Conservation (phyloP, 805 yeast genomes). For the Saccharomyces jurei region DNA sequence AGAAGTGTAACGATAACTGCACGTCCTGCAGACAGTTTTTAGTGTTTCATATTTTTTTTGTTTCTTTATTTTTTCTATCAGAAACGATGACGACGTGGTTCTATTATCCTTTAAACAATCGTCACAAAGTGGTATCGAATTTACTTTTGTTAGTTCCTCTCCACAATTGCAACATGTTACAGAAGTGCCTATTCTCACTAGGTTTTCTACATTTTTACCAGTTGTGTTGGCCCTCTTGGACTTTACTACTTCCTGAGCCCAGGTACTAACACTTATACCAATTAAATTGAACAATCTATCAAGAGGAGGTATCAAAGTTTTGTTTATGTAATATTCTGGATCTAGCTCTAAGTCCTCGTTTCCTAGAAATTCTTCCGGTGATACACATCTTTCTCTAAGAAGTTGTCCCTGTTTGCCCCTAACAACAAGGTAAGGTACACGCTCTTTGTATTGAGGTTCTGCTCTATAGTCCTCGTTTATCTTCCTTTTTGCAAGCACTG, state of each 20-base stretch:
- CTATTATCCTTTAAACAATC: conserved; percentile 1
- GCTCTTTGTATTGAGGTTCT: conserved; percentile 80
- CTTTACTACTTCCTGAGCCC: conserved; percentile 69
- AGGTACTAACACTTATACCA: conserved; percentile 70
- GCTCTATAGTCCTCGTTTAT: conserved; percentile 59
- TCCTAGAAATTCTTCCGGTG: conserved; percentile 67
- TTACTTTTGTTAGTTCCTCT: not conserved
- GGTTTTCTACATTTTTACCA: not conserved
- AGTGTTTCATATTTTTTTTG: conserved; percentile 28
- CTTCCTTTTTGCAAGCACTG: conserved; percentile 61
- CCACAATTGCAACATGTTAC: conserved; percentile 14
- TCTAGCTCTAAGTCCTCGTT: conserved; percentile 46
- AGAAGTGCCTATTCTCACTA: not conserved
- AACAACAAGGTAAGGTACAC: conserved; percentile 80
- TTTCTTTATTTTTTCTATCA: conserved; percentile 2
- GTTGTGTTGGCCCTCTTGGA: conserved; percentile 2
- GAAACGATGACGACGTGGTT: conserved; percentile 1
- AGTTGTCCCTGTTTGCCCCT: conserved; percentile 48
- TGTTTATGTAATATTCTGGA: conserved; percentile 74
- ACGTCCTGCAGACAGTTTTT: conserved; percentile 31
- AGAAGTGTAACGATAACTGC: conserved; percentile 25
- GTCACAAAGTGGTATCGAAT: not conserved
- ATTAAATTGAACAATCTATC: conserved; percentile 73
- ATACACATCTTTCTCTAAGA: conserved; percentile 66
- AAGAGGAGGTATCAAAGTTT: conserved; percentile 82